These are phyloP conservation scores for Prinsepia uniflora DNA, from an alignment of 306 rosid species.

Conservation along the genomic window DNA sequence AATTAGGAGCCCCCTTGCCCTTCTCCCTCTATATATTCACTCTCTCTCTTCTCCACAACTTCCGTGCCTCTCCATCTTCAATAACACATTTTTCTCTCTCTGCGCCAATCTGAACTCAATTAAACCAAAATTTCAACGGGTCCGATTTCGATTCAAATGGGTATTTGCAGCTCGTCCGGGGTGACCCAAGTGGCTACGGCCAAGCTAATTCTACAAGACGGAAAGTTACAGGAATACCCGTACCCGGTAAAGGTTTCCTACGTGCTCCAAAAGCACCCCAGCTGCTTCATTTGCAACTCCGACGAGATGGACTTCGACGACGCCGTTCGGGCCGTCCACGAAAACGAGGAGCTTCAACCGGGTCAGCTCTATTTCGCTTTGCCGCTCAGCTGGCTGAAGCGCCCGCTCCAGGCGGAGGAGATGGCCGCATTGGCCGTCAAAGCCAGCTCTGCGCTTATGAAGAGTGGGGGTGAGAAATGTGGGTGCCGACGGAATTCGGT, in stretches of 20 bases:
- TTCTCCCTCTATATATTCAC: slow-evolving; percentile 26
- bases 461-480: slow-evolving; percentile 39
- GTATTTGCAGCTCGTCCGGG: slow-evolving; percentile 64
- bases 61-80: slow-evolving; percentile 4
- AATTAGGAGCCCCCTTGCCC: neutral
- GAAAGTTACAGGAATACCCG: slow-evolving; percentile 55
- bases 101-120: neutral
- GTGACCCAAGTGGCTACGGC: slow-evolving; percentile 63
- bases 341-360: slow-evolving; percentile 54
- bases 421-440: slow-evolving; percentile 97
- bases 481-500: slow-evolving; percentile 38
- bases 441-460: slow-evolving; percentile 81
- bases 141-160: slow-evolving; percentile 39
- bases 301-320: slow-evolving; percentile 89
- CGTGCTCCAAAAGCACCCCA: slow-evolving; percentile 54
- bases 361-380: slow-evolving; percentile 90
- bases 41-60: slow-evolving; percentile 3
- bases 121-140: neutral
- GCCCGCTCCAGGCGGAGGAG: slow-evolving; percentile 62
- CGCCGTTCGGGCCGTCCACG: slow-evolving; percentile 57
- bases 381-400: slow-evolving; percentile 54
- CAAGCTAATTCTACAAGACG: slow-evolving; percentile 63
- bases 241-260: slow-evolving; percentile 70
- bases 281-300: slow-evolving; percentile 76
- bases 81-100: neutral